Evolutionary conservation across 2,329 filamentous ascomycete genomes (phyloP).

Genomic region (Penicillium sp.): DNA sequence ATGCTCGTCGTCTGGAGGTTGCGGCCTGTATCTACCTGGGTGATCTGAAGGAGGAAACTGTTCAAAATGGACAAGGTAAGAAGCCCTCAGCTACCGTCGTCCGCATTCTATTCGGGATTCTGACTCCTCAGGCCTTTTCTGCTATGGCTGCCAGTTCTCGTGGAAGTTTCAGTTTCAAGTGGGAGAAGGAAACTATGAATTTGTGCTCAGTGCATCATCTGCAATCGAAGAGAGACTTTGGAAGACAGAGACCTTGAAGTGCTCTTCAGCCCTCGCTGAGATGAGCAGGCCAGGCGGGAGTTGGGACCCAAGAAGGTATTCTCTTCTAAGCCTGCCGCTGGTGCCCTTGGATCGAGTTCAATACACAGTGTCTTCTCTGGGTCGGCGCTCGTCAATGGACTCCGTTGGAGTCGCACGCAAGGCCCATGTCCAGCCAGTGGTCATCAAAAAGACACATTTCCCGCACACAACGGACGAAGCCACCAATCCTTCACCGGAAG

Average conservation of each 20-base stretch:
- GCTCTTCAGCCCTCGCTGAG: constrained; percentile 53
- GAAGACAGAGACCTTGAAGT: constrained; percentile 66
- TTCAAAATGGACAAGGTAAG: constrained; percentile 39
- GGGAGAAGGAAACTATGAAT: constrained; percentile 74
- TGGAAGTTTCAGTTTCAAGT: constrained; percentile 91
- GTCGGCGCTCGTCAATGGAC: constrained; percentile 70
- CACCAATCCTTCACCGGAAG: constrained; percentile 45
- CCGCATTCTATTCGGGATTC: background rate
- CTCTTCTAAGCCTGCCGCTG: constrained; percentile 65
- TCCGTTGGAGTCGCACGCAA: constrained; percentile 74
- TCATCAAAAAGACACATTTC: constrained; percentile 81
- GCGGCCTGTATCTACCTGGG: constrained; percentile 70
- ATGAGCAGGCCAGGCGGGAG: constrained; percentile 50
- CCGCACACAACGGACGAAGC: constrained; percentile 59
- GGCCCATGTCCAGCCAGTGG: constrained; percentile 70
- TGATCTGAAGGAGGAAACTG: constrained; percentile 41
- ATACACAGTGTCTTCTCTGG: constrained; percentile 65
- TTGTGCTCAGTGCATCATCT: constrained; percentile 85
- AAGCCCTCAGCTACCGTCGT: background rate
- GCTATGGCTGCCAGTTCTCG: constrained; percentile 79
- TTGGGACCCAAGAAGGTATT: constrained; percentile 31
- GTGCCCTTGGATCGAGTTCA: constrained; percentile 75
- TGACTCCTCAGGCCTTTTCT: constrained; percentile 71
- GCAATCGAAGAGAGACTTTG: constrained; percentile 77
- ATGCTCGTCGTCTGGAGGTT: constrained; percentile 70